Evolutionary conservation across 2,329 filamentous ascomycete genomes (phyloP), one percentile per base, ranked within the genome.

Genomic region (Amauroascus verrucosus): DNA sequence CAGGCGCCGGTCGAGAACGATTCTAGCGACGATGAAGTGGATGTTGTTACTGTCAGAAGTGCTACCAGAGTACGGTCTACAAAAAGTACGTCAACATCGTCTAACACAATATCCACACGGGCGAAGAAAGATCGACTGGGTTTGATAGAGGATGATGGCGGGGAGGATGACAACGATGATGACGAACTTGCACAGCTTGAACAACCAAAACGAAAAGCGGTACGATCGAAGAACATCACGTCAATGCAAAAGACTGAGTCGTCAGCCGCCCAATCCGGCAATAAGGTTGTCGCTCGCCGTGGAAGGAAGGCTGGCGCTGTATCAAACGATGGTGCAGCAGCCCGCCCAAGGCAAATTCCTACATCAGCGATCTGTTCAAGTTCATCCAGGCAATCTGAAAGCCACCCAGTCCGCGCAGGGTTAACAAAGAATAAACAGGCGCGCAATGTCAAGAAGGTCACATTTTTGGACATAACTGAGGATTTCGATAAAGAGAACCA

Each of bases 371-470:
- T 26, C 20, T 37, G 16, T 2, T 41, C 48, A 20, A 24, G 6
- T 32, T n/a, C 22, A 16, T 32, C 22, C 16, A 45, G 16, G 16
- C 16, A 24, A 14, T 20, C 50, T 28, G 22, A 38, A 16, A 11
- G 18, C 14, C 20, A 11, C 6, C 14, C 22, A 38, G n/a, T 20
- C 8, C 16, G 3, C 13, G 30, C 41, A 14, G 16, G 32, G 5
- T 38, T 14, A 9, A n/a, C 28, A 13, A 46, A 40, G n/a, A 44
- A 13, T 14, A 38, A 68, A 64, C 46, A 53, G 64, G 6, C 62
- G 64, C 8, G 64, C 1, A 65, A 68, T n/a, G n/a, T n/a, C 48
- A 75, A 74, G 62, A 75, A 68, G 40, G 74, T 76, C 22, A 75
- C 72, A 2, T 76, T 76, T 57, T 64, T 72, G 53, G 70, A 75